Evolutionary conservation across 176 grass and related monocot genomes (phyloP), one percentile per base, ranked within the genome.

Genomic region (Olyra latifolia): DNA sequence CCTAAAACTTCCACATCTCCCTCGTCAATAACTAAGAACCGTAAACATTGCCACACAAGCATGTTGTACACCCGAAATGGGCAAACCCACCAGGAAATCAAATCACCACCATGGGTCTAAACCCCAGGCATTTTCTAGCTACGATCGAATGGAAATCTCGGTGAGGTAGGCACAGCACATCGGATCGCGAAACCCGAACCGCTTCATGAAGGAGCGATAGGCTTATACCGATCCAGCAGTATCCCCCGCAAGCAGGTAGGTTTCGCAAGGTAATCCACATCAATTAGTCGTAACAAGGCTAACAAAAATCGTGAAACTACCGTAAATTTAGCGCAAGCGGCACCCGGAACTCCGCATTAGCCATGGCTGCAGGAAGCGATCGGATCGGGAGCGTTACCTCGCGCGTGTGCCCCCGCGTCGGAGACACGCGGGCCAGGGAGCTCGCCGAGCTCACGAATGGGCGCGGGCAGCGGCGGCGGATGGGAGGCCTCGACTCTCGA

Each of bases 311-410:
- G 46, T 20, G 47, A 17, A 49, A 17, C 47, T 49, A 49, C 16
- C 3, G 14, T 13, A 49, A 13, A 49, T 49, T 49, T 49, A 49
- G 15, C 15, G 47, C 47, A 49, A 17, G 14, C 20, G 17, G 7
- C 76, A 53, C 30, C 3, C 28, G 47, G 24, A 23, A 67, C 47
- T 13, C 19, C 55, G 1, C 60, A 20, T 11, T 67, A 30, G 46
- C 24, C 23, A 28, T 24, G 46, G 49, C 45, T 0, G 11, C 62
- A 5, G 32, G 24, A 52, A 41, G 47, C 32, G 32, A 55, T 43
- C 48, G 62, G 47, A 48, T 27, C 14, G 2, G 77, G 29, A 20
- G 32, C 20, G 19, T 79, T 68, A 79, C 77, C 62, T 79, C 29
- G 46, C 29, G 30, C 62, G 45, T 50, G 76, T 5, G 60, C 46